Conservation (phyloP, 805 yeast species). For the Kuraishia floccosa region DNA sequence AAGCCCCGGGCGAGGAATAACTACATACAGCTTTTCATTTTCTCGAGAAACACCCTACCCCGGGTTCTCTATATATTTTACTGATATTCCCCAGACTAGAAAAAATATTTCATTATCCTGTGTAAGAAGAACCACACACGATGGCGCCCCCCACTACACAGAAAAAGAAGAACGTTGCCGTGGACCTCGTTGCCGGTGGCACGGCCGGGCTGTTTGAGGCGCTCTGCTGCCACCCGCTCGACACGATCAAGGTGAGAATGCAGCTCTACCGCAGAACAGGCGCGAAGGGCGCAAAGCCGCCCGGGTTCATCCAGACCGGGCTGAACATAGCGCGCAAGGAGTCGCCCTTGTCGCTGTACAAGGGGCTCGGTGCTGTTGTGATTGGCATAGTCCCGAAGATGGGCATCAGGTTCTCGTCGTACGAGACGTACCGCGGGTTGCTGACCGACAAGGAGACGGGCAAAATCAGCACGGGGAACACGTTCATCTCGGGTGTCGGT, state of each 20-base stretch:
- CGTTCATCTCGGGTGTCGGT: constrained; percentile 89
- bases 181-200: constrained; percentile 86
- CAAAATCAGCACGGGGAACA: constrained; percentile 56
- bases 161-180: constrained; percentile 29
- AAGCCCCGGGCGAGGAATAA: too few species aligned
- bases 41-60: too few species aligned
- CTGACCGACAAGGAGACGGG: constrained; percentile 53
- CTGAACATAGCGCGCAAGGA: constrained; percentile 66
- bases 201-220: constrained; percentile 97
- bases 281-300: constrained; percentile 40
- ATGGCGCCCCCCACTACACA: too few species aligned
- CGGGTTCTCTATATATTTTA: too few species aligned
- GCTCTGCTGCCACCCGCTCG: constrained; percentile 96
- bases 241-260: constrained; percentile 96
- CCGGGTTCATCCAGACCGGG: constrained; percentile 84
- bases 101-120: too few species aligned
- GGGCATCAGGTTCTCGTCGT: constrained; percentile 95
- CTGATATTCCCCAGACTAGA: too few species aligned
- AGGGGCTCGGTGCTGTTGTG: constrained; percentile 94
- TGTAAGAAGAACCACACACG: too few species aligned
- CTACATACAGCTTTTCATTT: too few species aligned
- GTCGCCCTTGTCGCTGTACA: constrained; percentile 77
- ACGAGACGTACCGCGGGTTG: constrained; percentile 73
- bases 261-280: constrained; percentile 67
- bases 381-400: constrained; percentile 97